Evolutionary conservation across 1,284 basidiomycete species (phyloP), one percentile per base, ranked within the genome.

Genomic region (Ganoderma multipileum): DNA sequence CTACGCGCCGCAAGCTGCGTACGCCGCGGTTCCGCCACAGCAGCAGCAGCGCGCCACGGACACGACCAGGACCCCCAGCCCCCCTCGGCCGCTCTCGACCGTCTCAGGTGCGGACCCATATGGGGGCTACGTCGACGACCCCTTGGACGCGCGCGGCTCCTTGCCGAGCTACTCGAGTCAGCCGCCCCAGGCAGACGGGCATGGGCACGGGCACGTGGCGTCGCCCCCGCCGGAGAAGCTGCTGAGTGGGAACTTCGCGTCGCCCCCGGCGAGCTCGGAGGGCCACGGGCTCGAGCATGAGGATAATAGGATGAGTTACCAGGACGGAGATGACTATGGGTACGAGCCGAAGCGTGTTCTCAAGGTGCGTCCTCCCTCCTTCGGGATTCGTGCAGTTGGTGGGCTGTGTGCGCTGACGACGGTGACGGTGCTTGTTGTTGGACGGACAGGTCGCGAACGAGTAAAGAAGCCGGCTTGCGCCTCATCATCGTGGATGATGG

Each of bases 291-390:
- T n/a, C n/a, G 75, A 72, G n/a, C 77, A 73, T 2, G 74, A 71
- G 65, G 75, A 77, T n/a, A 67, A 70, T 30, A 73, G 77, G 28
- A 70, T 68, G 75, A 80, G 79, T 70, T 61, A 82, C 36, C 71
- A 77, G 39, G 81, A 83, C 55, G 80, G 82, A 38, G 80, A 82
- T 52, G 82, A 83, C 52, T 81, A 84, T 67, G 80, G 77, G 38
- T 78, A 78, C 68, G 80, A 76, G 70, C 78, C 71, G 70, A 65
- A 73, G 62, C 69, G 83, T 69, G 83, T 86, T 57, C 75, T 87
- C 63, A 85, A 85, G 83, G 85, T 86, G 55, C 47, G 81, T 73
- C 12, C 38, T 28, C 20, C 28, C 28, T 30, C 20, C 28, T n/a
- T n/a, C n/a, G n/a, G n/a, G 26, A 30, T 55, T 58, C 20, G 2